These are phyloP conservation scores for Auriscalpium orientale DNA, from an alignment of 768 basidiomycete species.

Conservation along the genomic window DNA sequence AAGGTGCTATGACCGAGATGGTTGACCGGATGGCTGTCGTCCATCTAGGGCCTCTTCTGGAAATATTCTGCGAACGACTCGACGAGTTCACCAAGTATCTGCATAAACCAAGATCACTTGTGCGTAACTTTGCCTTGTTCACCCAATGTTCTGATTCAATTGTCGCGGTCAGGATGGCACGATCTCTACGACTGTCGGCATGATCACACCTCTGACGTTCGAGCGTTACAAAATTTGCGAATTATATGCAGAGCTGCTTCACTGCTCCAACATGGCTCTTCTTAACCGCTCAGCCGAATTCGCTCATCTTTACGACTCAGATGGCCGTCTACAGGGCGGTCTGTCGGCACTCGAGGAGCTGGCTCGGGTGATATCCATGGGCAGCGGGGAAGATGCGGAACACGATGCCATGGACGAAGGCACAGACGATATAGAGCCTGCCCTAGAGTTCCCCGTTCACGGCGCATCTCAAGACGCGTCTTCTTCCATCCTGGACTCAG, in stretches of 20 bases:
- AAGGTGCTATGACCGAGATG: conserved; percentile 72
- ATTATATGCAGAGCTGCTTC: conserved; percentile 91
- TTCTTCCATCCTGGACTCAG: conserved; percentile 47
- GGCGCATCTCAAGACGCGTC: conserved; percentile 42
- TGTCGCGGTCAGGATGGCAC: conserved; percentile 46
- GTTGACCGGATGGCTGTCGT: conserved; percentile 85
- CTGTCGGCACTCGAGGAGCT: conserved; percentile 78
- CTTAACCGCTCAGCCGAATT: conserved; percentile 74
- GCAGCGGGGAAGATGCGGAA: conserved; percentile 45
- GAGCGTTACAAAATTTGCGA: conserved; percentile 96
- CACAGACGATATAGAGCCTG: conserved; percentile 51
- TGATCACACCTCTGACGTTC: conserved; percentile 75
- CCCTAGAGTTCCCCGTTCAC: conserved; percentile 62
- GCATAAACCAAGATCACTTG: conserved; percentile 66
- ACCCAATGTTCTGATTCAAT: not conserved
- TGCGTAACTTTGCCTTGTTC: conserved; percentile 30
- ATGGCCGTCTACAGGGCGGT: conserved; percentile 86
- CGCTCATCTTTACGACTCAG: conserved; percentile 65
- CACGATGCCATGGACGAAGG: conserved; percentile 53
- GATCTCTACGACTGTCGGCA: conserved; percentile 66
- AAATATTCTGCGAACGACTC: conserved; percentile 62
- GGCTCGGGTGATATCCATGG: conserved; percentile 72
- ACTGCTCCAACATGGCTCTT: conserved; percentile 97
- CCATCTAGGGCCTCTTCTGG: conserved; percentile 77
- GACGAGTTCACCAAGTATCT: conserved; percentile 65